Base-by-base conservation (phyloP, 2,329 filamentous ascomycete species). In the Pseudofabraea citricarpa region DNA sequence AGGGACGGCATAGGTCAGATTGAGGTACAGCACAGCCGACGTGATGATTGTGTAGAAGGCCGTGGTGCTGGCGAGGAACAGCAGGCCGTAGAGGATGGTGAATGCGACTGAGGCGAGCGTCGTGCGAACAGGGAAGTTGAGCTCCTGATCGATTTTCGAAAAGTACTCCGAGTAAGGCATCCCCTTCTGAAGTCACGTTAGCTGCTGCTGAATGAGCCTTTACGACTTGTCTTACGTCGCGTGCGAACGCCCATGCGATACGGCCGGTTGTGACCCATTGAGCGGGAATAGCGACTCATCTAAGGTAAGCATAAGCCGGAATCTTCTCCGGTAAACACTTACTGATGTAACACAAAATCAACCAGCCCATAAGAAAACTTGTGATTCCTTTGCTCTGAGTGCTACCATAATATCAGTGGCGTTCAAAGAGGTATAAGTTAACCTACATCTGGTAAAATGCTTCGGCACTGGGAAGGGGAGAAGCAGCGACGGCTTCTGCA, bases 11-110 rank as follows among this genome's bases (percentile, higher is more conserved):
- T 89, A 90, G 0, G 82, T 86, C 3, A 81, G 79, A 1, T 79
- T 83, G 1, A 90, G 74, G 51, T 83, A 88, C 58, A 89, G 87
- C 5, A 85, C 88, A 1, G 85, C 85, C 2, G 87, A 83, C 23
- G 85, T 84, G 0, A 85, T 88, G 63, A 89, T 89, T 12, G 78
- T 81, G 68, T 83, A 84, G 68, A 90, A 90, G 0, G 85, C 85
- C 0, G 85, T 84, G 0, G 76, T 75, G 2, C 80, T 85, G 15
- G 85, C 85, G 51, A 90, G 87, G 67, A 86, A 89, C 62, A 90
- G 87, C 49, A 87, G 71, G 1, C 85, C 85, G 2, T 90, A 72
- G 9, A 89, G 65, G 53, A 79, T 84, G 60, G 40, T 29, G 18
- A 47, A 44, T 6, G 37, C n/a, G n/a, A 23, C 45, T 4, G 90